Evolutionary conservation across 306 rosid genomes (phyloP).

Genomic region (Gillenia trifoliata): DNA sequence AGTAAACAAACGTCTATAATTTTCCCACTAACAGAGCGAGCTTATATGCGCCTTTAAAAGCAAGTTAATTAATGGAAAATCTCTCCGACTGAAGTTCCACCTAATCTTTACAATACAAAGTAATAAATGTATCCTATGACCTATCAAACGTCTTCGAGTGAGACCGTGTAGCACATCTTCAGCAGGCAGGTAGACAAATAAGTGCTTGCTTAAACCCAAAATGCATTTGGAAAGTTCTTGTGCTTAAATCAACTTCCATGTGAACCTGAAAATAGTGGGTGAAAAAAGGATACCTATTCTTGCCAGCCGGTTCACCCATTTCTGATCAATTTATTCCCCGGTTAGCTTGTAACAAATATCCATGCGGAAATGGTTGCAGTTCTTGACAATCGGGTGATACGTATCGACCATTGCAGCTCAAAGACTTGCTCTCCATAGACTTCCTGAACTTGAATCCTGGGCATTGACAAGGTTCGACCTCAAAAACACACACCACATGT

Average conservation of each 20-base stretch:
- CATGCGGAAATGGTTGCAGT: slow-evolving; percentile 95
- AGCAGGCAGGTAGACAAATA: not conserved
- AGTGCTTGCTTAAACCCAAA: no score
- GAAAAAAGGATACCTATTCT: slow-evolving; percentile 63
- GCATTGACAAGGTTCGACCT: slow-evolving; percentile 93
- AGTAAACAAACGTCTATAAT: no score
- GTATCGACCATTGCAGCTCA: slow-evolving; percentile 79
- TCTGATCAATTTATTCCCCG: slow-evolving; percentile 84
- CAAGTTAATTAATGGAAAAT: no score
- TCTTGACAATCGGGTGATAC: slow-evolving; percentile 87
- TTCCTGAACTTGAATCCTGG: slow-evolving; percentile 94
- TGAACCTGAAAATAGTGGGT: not conserved
- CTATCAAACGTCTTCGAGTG: no score
- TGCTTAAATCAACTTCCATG: slow-evolving; percentile 10
- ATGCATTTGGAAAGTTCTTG: no score
- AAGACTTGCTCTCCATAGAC: slow-evolving; percentile 77
- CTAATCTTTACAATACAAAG: no score
- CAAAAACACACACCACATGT: slow-evolving; percentile 95
- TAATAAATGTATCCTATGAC: no score
- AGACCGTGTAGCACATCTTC: no score
- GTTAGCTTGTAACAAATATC: slow-evolving; percentile 83
- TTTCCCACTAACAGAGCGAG: no score
- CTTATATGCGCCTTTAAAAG: no score
- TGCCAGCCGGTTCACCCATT: slow-evolving; percentile 95
- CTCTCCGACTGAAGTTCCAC: no score